Evolutionary conservation across 495 filamentous ascomycete species (phyloP), one percentile per base, ranked within the genome.

Genomic region (Aspergillus sclerotioniger): DNA sequence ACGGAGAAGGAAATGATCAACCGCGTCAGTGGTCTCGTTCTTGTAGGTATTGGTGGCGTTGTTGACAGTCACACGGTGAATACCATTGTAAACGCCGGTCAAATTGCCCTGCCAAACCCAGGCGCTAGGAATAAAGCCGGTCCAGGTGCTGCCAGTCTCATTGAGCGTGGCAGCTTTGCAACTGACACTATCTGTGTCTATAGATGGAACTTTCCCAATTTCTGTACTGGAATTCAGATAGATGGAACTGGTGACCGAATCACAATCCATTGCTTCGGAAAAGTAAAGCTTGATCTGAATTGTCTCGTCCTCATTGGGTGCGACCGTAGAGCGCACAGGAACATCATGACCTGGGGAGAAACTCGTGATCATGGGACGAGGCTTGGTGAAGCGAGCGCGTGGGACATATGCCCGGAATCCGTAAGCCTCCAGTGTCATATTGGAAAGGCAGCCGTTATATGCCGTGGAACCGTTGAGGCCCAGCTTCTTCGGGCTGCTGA

Each of bases 401-500:
- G 80, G 84, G 0, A 89, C 84, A 62, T 84, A 88, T 12, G 82
- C 83, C 33, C 81, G 81, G 71, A 81, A 90, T 39, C 82, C 84
- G 60, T 79, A 90, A 0, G 82, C 73, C 4, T 71, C 53, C 60
- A 90, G 67, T 6, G 75, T 77, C 35, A 89, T 60, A 9, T 63
- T 74, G 15, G 69, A 58, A 3, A 84, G 54, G 62, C 87, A 89
- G 21, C 86, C 87, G 39, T 83, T 84, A 25, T 57, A 62, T 6
- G 76, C 61, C 10, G 43, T 64, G 0, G 78, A 79, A 0, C 71
- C 70, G 31, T 78, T 71, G 32, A 81, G 54, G 31, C 67, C 66
- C 13, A 80, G 60, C 35, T 74, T 75, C 0, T 64, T 61, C 1
- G 67, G 63, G 21, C 71, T 53, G 15, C 64, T 56, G 32, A 65